Percentiles rank a stretch among this genome's conserved stretches.
phyloP scores from a whole-genome alignment of 805 yeast species.

The Pichia rugopelliculosa region DNA sequence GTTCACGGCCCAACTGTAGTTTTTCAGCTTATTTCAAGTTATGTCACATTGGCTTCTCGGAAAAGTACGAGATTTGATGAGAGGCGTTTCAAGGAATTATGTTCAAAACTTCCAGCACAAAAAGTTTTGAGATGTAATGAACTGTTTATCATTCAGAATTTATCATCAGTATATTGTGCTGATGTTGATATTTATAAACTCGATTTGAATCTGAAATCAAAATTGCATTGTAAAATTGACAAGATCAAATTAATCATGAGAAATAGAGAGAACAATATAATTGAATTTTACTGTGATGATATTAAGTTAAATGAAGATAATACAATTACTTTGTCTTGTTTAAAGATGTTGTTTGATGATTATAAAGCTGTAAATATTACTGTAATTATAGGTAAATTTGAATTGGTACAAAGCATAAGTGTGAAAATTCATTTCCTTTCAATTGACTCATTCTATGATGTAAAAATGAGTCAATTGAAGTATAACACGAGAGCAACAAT shows the following conservation, averaged over 20 bases:
- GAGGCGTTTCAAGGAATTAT: neutral
- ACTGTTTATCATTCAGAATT: neutral
- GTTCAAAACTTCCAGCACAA: neutral
- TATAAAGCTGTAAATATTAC: slow-evolving; percentile 15
- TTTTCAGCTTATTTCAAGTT: slow-evolving; percentile 31
- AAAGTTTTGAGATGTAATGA: slow-evolving; percentile 2
- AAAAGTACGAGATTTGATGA: slow-evolving; percentile 14
- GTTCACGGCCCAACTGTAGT: slow-evolving; percentile 14
- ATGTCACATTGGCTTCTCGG: slow-evolving; percentile 28
- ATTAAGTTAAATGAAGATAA: slow-evolving; percentile 7
- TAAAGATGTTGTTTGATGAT: slow-evolving; percentile 17
- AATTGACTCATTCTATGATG: slow-evolving; percentile 13
- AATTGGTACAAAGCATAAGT: slow-evolving; percentile 10
- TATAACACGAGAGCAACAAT: slow-evolving; percentile 18
- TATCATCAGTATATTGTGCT: slow-evolving; percentile 27
- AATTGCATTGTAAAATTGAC: slow-evolving; percentile 14
- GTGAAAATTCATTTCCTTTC: neutral
- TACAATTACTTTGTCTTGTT: slow-evolving; percentile 15
- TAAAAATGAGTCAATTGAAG: neutral
- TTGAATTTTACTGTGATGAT: slow-evolving; percentile 14
- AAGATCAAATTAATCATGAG: slow-evolving; percentile 11
- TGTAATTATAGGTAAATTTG: slow-evolving; percentile 19
- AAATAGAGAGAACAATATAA: slow-evolving; percentile 10
- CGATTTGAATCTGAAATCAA: slow-evolving; percentile 29
- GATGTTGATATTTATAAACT: slow-evolving; percentile 33